Conservation (phyloP, 2,329 filamentous ascomycete genomes). For the Drechslerella dactyloides region DNA sequence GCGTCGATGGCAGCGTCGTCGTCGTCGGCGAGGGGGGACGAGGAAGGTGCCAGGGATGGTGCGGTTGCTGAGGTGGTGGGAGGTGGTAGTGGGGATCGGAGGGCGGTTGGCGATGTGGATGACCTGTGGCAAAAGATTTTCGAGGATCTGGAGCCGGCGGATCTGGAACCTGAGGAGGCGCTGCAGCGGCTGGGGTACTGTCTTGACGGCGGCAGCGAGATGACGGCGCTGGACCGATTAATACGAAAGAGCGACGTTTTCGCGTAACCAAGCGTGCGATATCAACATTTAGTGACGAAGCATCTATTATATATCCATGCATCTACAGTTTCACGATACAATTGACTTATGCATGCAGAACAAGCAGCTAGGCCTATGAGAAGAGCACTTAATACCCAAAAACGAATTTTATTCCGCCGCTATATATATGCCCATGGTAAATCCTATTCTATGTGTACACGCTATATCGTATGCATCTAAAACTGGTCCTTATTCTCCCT, state of each 20-base stretch:
- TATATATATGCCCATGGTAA: too few relatives aligned
- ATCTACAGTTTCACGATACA: too few relatives aligned
- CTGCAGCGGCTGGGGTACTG: slow-evolving; percentile 13
- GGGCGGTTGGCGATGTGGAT: slow-evolving; percentile 19
- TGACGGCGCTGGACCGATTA: slow-evolving; percentile 30
- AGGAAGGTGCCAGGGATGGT: slow-evolving; percentile 4
- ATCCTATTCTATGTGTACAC: too few relatives aligned
- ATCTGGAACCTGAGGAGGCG: slow-evolving; percentile 29
- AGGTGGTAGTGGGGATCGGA: slow-evolving; percentile 1
- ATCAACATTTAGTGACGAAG: too few relatives aligned
- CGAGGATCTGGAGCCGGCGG: slow-evolving; percentile 40
- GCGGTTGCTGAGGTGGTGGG: background rate
- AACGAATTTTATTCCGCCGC: too few relatives aligned
- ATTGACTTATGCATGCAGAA: too few relatives aligned
- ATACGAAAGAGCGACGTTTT: slow-evolving; percentile 35
- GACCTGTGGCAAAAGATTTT: slow-evolving; percentile 48
- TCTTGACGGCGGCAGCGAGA: slow-evolving; percentile 15
- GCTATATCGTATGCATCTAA: too few relatives aligned
- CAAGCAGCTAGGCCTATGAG: too few relatives aligned
- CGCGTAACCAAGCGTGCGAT: too few relatives aligned
- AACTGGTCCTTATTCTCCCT: slow-evolving; percentile 21
- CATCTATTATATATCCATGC: too few relatives aligned
- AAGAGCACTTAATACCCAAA: too few relatives aligned
- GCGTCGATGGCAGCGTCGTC: slow-evolving; percentile 6
- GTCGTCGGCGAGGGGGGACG: background rate